phyloP scores from a whole-genome alignment of 352 stramenopile genomes.

The Phytophthora sojae region DNA sequence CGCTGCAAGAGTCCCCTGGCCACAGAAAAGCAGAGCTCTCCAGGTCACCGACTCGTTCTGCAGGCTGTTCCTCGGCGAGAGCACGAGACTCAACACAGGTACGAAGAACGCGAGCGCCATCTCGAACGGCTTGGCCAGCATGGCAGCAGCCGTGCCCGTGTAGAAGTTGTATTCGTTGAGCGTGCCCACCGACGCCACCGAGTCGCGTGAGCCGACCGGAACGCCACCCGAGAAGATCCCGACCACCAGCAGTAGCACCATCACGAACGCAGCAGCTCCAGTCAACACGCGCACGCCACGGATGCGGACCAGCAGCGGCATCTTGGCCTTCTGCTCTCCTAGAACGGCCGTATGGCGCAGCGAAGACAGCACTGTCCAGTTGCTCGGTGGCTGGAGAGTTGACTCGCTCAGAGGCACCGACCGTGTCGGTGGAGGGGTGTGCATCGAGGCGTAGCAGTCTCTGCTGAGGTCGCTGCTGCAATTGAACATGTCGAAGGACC shows the following conservation, averaged over 20 bases:
- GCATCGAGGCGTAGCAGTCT: constrained; percentile 31
- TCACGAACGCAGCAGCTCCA: constrained; percentile 30
- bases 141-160: constrained; percentile 41
- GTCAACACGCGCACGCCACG: constrained; percentile 31
- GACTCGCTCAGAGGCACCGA: constrained; percentile 6
- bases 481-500: constrained; percentile 16
- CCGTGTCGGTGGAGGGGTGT: constrained; percentile 16
- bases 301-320: constrained; percentile 39
- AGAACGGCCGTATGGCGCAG: constrained; percentile 39
- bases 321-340: constrained; percentile 25
- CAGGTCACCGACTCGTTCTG: constrained; percentile 54
- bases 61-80: constrained; percentile 46
- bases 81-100: constrained; percentile 50
- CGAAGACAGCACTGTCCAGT: constrained; percentile 40
- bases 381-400: constrained; percentile 11
- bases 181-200: constrained; percentile 22
- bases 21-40: constrained; percentile 32
- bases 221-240: constrained; percentile 40
- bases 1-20: constrained; percentile 34
- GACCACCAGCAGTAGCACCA: constrained; percentile 34
- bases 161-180: constrained; percentile 66
- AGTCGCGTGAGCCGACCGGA: constrained; percentile 30
- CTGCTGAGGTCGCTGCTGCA: constrained; percentile 25
- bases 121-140: constrained; percentile 54
- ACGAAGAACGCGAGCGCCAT: constrained; percentile 46